Evolutionary conservation across 306 rosid genomes (phyloP).

Genomic region (Trifolium pratense): DNA sequence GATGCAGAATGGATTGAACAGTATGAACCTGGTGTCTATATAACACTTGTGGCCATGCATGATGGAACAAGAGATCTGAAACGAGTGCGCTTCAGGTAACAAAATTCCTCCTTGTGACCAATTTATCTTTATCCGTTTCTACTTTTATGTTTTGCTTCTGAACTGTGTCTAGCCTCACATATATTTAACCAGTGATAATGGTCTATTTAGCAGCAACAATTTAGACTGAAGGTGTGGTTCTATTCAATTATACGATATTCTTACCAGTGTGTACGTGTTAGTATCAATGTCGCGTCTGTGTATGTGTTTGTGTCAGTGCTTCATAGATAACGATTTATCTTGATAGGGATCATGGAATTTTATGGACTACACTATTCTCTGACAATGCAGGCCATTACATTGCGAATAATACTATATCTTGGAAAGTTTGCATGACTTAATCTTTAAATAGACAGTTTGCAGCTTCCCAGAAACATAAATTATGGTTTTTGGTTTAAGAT

Average conservation of each 20-base stretch:
- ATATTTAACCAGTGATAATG: conserved; percentile 4
- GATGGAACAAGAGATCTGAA: conserved; percentile 93
- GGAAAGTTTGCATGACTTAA: neutral
- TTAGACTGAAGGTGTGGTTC: too few species aligned
- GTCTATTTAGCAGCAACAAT: too few species aligned
- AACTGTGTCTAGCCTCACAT: neutral
- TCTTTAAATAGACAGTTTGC: too few species aligned
- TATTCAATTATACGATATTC: too few species aligned
- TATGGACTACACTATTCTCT: conserved; percentile 10
- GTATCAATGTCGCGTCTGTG: too few species aligned
- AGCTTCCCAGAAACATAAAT: neutral
- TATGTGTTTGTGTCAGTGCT: too few species aligned
- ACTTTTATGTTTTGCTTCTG: neutral
- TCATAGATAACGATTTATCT: neutral
- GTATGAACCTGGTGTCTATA: conserved; percentile 96
- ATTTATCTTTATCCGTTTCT: conserved; percentile 5
- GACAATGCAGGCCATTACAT: conserved; percentile 2
- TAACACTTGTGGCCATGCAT: conserved; percentile 84
- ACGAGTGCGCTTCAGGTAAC: conserved; percentile 98
- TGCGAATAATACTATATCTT: neutral
- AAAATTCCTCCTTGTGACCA: conserved; percentile 2
- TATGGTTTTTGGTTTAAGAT: neutral
- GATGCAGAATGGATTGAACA: conserved; percentile 99
- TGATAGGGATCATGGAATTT: neutral
- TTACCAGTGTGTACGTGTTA: too few species aligned